Conservation (phyloP, 108 stramenopile species). For the Cyclostephanos invisitatus region DNA sequence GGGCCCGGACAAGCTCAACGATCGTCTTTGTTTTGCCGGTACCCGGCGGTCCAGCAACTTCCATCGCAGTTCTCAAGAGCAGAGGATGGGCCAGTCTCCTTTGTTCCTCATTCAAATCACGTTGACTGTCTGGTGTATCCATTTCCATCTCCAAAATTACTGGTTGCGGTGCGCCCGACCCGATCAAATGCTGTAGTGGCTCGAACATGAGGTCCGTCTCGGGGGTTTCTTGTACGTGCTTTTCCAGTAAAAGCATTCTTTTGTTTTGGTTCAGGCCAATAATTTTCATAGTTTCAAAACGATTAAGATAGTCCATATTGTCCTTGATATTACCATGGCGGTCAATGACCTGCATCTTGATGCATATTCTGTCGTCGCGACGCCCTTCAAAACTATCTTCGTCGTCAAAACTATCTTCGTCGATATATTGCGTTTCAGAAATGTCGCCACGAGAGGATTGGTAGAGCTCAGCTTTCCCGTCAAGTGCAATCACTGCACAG, state of each 20-base stretch:
- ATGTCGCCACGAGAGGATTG: constrained; percentile 31
- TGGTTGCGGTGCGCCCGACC: constrained; percentile 20
- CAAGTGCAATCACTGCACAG: constrained; percentile 50
- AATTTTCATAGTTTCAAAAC: constrained; percentile 10
- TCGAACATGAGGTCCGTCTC: constrained; percentile 32
- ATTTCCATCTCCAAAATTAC: constrained; percentile 28
- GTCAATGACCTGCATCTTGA: constrained; percentile 6
- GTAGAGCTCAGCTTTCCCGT: constrained; percentile 30
- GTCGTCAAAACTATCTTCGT: no score
- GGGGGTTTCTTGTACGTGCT: constrained; percentile 29
- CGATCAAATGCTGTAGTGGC: constrained; percentile 45
- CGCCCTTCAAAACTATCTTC: constrained; percentile 9
- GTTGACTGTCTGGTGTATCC: constrained; percentile 27
- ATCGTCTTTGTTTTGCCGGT: constrained; percentile 61
- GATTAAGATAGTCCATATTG: background rate
- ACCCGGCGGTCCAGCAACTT: constrained; percentile 59
- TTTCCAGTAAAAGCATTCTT: constrained; percentile 39
- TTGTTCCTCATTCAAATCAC: constrained; percentile 46
- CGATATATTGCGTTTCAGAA: no score
- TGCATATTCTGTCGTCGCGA: constrained; percentile 20
- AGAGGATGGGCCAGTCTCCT: constrained; percentile 51
- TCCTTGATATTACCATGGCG: constrained; percentile 13
- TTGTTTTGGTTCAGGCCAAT: constrained; percentile 50
- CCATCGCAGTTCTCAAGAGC: constrained; percentile 48
- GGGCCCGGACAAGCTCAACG: constrained; percentile 47